Conservation (phyloP, 805 yeast genomes). For the Candida sanyiensis region DNA sequence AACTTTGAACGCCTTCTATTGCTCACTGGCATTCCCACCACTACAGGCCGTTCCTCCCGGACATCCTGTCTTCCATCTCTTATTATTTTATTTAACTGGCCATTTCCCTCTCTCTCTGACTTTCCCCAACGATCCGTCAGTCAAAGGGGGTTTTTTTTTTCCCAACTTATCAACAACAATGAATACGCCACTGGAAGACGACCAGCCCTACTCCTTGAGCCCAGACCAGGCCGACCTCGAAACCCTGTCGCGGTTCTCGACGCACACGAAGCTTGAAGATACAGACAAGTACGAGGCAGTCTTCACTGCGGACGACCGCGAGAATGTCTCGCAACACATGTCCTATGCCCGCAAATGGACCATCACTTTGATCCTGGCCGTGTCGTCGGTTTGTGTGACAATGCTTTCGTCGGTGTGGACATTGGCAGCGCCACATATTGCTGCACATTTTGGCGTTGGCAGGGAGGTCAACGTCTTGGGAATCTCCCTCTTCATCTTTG, state of each 20-base stretch:
- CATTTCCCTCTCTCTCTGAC: too few species aligned
- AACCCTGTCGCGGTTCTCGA: slow-evolving; percentile 11
- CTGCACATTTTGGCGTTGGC: slow-evolving; percentile 42
- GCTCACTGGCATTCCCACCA: too few species aligned
- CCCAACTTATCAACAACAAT: too few species aligned
- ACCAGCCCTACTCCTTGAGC: too few species aligned
- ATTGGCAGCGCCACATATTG: slow-evolving; percentile 49
- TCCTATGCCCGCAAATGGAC: slow-evolving; percentile 50
- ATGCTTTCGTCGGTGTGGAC: slow-evolving; percentile 68
- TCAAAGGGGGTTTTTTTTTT: too few species aligned
- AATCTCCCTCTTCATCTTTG: slow-evolving; percentile 61
- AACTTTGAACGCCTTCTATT: too few species aligned
- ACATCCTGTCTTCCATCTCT: too few species aligned
- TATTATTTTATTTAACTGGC: too few species aligned
- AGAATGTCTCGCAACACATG: slow-evolving; percentile 29
- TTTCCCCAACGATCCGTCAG: too few species aligned
- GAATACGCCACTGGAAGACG: too few species aligned
- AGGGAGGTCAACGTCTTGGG: slow-evolving; percentile 51
- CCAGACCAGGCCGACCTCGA: slow-evolving; percentile 21
- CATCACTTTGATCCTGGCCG: slow-evolving; percentile 47
- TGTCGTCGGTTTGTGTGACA: slow-evolving; percentile 55
- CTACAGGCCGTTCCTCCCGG: too few species aligned
- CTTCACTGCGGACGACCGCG: slow-evolving; percentile 26
- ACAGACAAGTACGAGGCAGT: slow-evolving; percentile 26
- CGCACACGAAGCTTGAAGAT: slow-evolving; percentile 6